Evolutionary conservation across 176 grass and related monocot species (phyloP).

Genomic region (Phyllostachys edulis): DNA sequence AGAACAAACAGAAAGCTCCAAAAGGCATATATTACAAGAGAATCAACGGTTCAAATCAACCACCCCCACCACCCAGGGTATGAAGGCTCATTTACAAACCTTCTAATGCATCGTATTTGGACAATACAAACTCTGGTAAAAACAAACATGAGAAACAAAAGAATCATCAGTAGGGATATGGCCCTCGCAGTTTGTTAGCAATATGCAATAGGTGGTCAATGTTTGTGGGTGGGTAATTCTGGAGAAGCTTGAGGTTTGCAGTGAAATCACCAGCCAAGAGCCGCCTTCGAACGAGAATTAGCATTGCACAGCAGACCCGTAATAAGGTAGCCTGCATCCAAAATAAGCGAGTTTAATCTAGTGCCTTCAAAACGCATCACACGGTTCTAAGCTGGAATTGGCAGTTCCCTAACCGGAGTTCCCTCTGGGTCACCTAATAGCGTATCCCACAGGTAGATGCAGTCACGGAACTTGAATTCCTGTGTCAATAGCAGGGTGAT

Average conservation of each 20-base stretch:
- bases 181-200: constrained; percentile 88
- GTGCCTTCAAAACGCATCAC: neutral
- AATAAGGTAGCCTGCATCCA: constrained; percentile 68
- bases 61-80: neutral
- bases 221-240: constrained; percentile 85
- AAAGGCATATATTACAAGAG: neutral
- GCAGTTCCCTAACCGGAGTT: constrained; percentile 51
- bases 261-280: constrained; percentile 97
- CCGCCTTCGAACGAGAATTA: constrained; percentile 87
- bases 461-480: constrained; percentile 86
- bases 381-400: neutral
- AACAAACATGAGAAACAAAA: constrained; percentile 12
- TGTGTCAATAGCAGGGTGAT: constrained; percentile 91
- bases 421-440: constrained; percentile 82
- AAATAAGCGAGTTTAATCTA: neutral
- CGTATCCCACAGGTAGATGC: constrained; percentile 80
- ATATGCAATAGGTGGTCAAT: constrained; percentile 80
- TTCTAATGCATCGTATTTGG: neutral
- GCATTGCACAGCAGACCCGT: constrained; percentile 89
- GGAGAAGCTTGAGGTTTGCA: constrained; percentile 95
- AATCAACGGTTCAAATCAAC: constrained; percentile 1
- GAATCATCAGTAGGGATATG: constrained; percentile 43
- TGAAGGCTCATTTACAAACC: neutral
- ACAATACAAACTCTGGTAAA: constrained; percentile 12
- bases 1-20: neutral